Conservation (phyloP, 1,284 basidiomycete genomes). For the Cutaneotrichosporon cutaneum region DNA sequence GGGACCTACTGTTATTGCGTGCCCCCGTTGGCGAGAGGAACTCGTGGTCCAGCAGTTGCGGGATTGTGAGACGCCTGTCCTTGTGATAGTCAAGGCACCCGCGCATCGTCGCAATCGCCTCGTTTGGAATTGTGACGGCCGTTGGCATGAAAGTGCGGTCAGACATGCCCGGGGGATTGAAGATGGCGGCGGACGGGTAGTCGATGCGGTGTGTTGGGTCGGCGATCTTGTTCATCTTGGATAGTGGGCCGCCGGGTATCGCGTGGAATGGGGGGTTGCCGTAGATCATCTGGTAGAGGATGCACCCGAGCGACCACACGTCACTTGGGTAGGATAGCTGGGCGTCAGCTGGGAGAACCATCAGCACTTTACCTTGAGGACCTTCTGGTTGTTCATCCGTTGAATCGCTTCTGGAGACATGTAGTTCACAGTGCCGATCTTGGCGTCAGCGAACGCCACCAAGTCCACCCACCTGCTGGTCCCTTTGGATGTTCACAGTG, state of each 20-base stretch:
- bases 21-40: slow-evolving; percentile 44
- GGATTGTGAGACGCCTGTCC: slow-evolving; percentile 56
- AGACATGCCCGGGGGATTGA: not conserved
- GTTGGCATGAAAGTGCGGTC: not conserved
- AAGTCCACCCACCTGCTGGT: slow-evolving; percentile 68
- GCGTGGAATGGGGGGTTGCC: slow-evolving; percentile 88
- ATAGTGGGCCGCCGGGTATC: slow-evolving; percentile 68
- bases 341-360: not conserved
- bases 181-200: slow-evolving; percentile 43
- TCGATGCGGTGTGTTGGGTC: slow-evolving; percentile 55
- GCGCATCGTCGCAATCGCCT: slow-evolving; percentile 56
- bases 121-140: slow-evolving; percentile 49
- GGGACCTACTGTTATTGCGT: slow-evolving; percentile 19
- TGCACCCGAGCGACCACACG: slow-evolving; percentile 96
- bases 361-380: slow-evolving; percentile 49
- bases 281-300: slow-evolving; percentile 94
- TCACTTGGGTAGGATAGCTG: slow-evolving; percentile 67
- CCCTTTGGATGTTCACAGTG: slow-evolving; percentile 92
- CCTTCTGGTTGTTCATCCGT: slow-evolving; percentile 52
- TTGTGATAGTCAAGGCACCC: slow-evolving; percentile 56
- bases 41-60: slow-evolving; percentile 54
- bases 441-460: slow-evolving; percentile 11
- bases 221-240: slow-evolving; percentile 58
- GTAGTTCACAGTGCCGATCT: slow-evolving; percentile 92
- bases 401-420: slow-evolving; percentile 95